These are phyloP conservation scores for Trichoderma sp. DNA, from an alignment of 2,329 filamentous ascomycete genomes.

Conservation along the genomic window DNA sequence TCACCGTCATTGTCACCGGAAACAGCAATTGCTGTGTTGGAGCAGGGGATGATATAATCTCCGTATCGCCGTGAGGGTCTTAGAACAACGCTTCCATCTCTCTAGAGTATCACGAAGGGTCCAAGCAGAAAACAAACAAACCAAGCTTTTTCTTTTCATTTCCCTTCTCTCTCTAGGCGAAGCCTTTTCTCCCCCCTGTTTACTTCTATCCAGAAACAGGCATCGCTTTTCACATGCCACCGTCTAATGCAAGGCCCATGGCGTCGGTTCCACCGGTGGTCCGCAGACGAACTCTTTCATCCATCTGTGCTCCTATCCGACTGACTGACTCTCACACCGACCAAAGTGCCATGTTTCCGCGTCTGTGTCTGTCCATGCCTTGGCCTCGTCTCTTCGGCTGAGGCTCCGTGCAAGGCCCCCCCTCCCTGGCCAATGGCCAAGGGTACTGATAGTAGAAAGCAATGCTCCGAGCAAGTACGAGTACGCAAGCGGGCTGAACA, in stretches of 20 bases:
- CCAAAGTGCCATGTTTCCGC: background rate
- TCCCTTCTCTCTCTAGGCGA: background rate
- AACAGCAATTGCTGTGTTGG: background rate
- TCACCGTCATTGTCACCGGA: background rate
- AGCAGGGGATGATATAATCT: background rate
- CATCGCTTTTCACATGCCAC: background rate
- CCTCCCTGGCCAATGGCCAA: background rate
- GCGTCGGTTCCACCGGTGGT: background rate
- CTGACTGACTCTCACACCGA: background rate
- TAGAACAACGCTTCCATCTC: background rate
- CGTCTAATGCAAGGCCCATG: background rate
- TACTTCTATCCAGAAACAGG: background rate
- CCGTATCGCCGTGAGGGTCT: background rate
- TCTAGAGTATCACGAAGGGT: background rate
- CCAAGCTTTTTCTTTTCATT: background rate
- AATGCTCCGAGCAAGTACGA: constrained; percentile 2
- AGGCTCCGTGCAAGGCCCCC: constrained; percentile 7
- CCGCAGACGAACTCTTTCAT: background rate
- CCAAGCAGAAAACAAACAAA: background rate
- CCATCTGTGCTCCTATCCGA: background rate
- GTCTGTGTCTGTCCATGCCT: background rate
- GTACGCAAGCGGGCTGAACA: constrained; percentile 10
- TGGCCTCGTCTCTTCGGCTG: constrained; percentile 1
- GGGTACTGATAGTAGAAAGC: constrained; percentile 11
- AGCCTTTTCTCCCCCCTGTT: background rate